Base-by-base conservation (phyloP, 768 basidiomycete genomes). In the Mycena crocata region DNA sequence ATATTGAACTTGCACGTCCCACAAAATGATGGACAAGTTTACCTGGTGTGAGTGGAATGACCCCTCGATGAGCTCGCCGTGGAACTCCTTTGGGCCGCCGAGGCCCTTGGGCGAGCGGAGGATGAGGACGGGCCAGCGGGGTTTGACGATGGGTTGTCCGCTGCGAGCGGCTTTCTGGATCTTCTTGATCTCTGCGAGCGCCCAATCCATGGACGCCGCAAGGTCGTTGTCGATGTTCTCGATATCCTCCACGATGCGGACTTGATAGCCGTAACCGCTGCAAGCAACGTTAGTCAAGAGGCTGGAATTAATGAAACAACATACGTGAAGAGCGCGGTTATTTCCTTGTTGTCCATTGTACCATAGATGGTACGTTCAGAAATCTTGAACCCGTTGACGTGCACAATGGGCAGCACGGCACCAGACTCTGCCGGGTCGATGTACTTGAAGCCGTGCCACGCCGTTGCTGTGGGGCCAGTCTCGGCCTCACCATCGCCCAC, bases 401-500 rank as follows among this genome's bases (percentile, higher is more conserved):
- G 93, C 2, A 98, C 82, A 68, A 96, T 93, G 28, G 95, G 95
- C n/a, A 98, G 81, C 23, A 96, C 93, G 0, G 95, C 94, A 23
- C 95, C 95, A 3, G 91, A 92, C 78, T 96, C 95, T 19, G 87
- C 87, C 26, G 95, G 95, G 74, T 98, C 94, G 71, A 96, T 88
- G 75, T 91, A 98, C 82, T 98, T 96, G 87, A 84, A 90, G 8
- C 86, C 90, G 72, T 95, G 93, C 93, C 93, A 96, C 23, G 91
- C 90, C 19, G 88, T 82, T 8, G 92, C 91, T 39, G 93, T 93
- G 0, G 92, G 92, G 5, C 92, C 92, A 4, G 90, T 90, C 77
- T 93, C 92, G 5, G 91, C 89, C 79, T 96, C 95, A 31, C 94
- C 95, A 66, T 96, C 94, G 26, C 95, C 95, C n/a, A 97, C 81